Evolutionary conservation across 2,329 filamentous ascomycete genomes (phyloP).

Genomic region (Drechslerella dactyloides): DNA sequence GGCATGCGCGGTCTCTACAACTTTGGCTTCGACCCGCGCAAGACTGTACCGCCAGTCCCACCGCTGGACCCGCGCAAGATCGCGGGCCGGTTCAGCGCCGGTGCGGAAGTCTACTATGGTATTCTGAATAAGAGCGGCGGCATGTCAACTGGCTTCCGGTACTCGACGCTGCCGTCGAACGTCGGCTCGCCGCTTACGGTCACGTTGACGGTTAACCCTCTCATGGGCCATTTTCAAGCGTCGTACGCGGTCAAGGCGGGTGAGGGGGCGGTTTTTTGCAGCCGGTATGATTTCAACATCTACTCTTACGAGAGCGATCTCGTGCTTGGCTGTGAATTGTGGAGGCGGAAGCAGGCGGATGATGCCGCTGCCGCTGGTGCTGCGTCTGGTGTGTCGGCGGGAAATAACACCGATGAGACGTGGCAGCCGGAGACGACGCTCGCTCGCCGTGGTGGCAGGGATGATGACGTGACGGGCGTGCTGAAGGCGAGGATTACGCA

Average conservation of each 20-base stretch:
- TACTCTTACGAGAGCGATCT: constrained; percentile 98
- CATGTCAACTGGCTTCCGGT: constrained; percentile 84
- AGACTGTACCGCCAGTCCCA: constrained; percentile 42
- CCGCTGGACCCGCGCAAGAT: constrained; percentile 64
- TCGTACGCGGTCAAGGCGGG: constrained; percentile 91
- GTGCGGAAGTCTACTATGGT: constrained; percentile 94
- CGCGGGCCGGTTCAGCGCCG: constrained; percentile 84
- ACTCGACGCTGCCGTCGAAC: constrained; percentile 81
- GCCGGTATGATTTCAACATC: constrained; percentile 93
- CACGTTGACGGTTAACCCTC: constrained; percentile 87
- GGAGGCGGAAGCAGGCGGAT: constrained; percentile 69
- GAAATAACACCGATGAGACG: constrained; percentile 7
- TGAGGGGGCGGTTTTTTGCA: constrained; percentile 80
- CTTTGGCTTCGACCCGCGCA: constrained; percentile 75
- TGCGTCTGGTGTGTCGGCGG: constrained; percentile 42
- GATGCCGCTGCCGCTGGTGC: constrained; percentile 43
- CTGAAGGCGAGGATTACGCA: constrained; percentile 90
- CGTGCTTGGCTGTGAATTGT: constrained; percentile 89
- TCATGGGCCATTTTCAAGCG: constrained; percentile 91
- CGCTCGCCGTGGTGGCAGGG: constrained; percentile 42
- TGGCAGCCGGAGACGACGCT: constrained; percentile 43
- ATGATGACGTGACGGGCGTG: constrained; percentile 74
- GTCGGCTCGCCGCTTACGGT: constrained; percentile 90
- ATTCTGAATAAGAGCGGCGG: constrained; percentile 92
- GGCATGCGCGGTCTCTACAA: constrained; percentile 92